Evolutionary conservation across 2,329 filamentous ascomycete species (phyloP).

Genomic region (Sarocladium strictum): DNA sequence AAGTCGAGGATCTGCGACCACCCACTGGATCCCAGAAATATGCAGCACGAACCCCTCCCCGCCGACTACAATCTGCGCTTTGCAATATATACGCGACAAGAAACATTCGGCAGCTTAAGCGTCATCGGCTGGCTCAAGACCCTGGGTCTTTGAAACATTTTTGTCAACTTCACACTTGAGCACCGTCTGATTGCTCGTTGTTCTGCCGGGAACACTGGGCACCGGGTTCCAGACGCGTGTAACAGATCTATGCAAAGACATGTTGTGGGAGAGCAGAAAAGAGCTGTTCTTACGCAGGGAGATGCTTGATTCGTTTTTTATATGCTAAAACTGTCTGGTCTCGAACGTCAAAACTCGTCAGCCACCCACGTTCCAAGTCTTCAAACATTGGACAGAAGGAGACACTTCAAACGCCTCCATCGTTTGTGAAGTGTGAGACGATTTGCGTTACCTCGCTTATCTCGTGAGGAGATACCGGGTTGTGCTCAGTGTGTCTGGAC

Average conservation of each 20-base stretch:
- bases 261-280: background rate
- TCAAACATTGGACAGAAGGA: too few relatives aligned
- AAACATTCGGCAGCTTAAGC: background rate
- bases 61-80: constrained; percentile 3
- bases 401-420: too few relatives aligned
- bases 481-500: background rate
- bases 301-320: background rate
- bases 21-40: background rate
- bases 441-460: background rate
- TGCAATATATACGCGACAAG: constrained; percentile 4
- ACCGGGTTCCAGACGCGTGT: background rate
- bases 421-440: background rate
- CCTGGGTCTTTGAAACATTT: background rate
- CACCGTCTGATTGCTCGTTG: background rate
- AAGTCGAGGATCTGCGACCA: background rate
- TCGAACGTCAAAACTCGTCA: too few relatives aligned
- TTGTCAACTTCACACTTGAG: background rate
- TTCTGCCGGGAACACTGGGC: background rate
- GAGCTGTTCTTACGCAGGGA: background rate
- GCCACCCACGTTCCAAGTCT: too few relatives aligned
- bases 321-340: background rate
- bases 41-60: background rate
- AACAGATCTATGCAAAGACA: background rate
- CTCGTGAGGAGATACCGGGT: background rate
- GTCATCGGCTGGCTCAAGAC: background rate